phyloP scores from a whole-genome alignment of 1,284 basidiomycete species.

The Taiwanofungus camphoratus region DNA sequence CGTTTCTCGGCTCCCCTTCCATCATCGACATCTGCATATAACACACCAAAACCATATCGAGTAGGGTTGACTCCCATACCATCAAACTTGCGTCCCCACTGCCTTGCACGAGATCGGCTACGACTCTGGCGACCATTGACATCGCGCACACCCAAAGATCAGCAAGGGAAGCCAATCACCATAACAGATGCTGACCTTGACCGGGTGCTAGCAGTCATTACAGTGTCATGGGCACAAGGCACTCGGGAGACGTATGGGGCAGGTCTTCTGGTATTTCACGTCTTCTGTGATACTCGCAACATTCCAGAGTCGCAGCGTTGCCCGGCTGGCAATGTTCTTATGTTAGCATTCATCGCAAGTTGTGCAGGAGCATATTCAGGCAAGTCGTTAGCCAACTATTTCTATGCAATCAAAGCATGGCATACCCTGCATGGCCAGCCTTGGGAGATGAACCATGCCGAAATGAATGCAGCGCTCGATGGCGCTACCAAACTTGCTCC shows the following conservation, averaged over 20 bases:
- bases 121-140: slow-evolving; percentile 10
- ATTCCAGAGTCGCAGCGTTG: slow-evolving; percentile 6
- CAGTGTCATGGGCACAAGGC: background rate
- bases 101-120: slow-evolving; percentile 14
- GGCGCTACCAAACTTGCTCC: slow-evolving; percentile 1
- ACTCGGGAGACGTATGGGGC: slow-evolving; percentile 10
- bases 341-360: slow-evolving; percentile 11
- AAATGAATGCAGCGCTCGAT: slow-evolving; percentile 14
- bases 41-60: background rate
- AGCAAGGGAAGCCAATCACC: background rate
- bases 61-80: slow-evolving; percentile 14
- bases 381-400: slow-evolving; percentile 25
- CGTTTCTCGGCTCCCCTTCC: background rate
- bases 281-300: slow-evolving; percentile 7
- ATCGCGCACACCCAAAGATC: background rate
- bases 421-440: slow-evolving; percentile 29
- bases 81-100: slow-evolving; percentile 22
- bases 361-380: slow-evolving; percentile 18
- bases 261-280: slow-evolving; percentile 11
- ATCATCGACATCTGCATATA: background rate
- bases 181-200: slow-evolving; percentile 1
- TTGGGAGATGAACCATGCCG: slow-evolving; percentile 21
- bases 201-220: background rate
- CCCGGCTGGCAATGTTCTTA: slow-evolving; percentile 3
- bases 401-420: slow-evolving; percentile 27